Base-by-base conservation (phyloP, 2,329 filamentous ascomycete genomes). In the Chaetomiaceae sp. region DNA sequence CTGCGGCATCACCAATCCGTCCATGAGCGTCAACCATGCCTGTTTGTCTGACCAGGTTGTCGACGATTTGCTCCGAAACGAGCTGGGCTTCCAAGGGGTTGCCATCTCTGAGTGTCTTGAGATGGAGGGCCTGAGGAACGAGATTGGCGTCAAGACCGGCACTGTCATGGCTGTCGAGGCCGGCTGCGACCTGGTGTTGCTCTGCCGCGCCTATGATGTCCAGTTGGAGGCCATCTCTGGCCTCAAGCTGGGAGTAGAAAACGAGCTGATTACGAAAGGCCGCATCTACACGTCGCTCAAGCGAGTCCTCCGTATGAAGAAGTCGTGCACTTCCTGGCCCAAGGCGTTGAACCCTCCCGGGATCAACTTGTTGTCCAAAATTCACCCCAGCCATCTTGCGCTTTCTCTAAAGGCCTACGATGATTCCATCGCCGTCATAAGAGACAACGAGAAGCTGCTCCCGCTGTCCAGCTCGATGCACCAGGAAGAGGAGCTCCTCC, bases 121-220 rank as follows among this genome's bases (percentile, higher is more conserved):
- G 67, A 97, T 97, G 92, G 91, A 96, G 65, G 90, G 91, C 0
- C 79, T 97, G 8, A 94, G 90, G 59, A 89, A 95, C 65, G 95
- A 96, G 63, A 94, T 97, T 45, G 92, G 92, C n/a, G 90, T 99
- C 16, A 90, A 92, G 61, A 92, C 94, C 36, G 94, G 94, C 11
- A 96, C 92, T 0, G 90, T 97, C 62, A 96, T 96, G 90, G 94
- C 94, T 3, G 89, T 96, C 46, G 94, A 96, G 67, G 92, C 94
- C 29, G 94, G 94, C 13, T 97, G 94, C 66, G 94, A 99, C 68
- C 75, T 97, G 48, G 84, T 96, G 5, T 79, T 96, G 5, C 80
- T 96, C 1, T 97, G 91, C 64, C 85, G 90, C 40, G 90, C 90
- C 5, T 95, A 90, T 62, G 84, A 88, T 33, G 86, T 92, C 18